Conservation (phyloP, 2,329 filamentous ascomycete species). For the Colletotrichum godetiae region DNA sequence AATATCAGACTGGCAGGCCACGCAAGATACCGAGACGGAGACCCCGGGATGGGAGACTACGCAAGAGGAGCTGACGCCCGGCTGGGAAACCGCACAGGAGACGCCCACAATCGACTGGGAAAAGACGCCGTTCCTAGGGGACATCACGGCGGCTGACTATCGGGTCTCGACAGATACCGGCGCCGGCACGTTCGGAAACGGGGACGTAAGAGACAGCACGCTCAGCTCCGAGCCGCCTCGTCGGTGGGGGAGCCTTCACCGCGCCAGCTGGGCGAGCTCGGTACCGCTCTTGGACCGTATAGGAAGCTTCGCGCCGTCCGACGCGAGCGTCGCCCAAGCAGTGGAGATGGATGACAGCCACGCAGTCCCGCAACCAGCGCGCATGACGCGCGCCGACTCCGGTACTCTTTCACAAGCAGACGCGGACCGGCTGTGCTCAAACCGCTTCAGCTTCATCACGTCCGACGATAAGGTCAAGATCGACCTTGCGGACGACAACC, state of each 20-base stretch:
- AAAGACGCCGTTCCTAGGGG: background rate
- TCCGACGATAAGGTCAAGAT: background rate
- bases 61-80: constrained; percentile 18
- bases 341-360: background rate
- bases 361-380: background rate
- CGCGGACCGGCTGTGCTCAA: constrained; percentile 25
- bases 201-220: constrained; percentile 25
- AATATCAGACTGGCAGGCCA: constrained; percentile 31
- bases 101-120: constrained; percentile 20
- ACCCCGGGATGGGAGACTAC: constrained; percentile 27
- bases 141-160: background rate
- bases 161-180: background rate
- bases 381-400: constrained; percentile 29
- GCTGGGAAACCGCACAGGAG: constrained; percentile 25
- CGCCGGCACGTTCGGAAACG: background rate
- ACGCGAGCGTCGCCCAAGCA: constrained; percentile 2
- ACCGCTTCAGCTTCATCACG: constrained; percentile 15
- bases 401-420: constrained; percentile 33
- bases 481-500: background rate
- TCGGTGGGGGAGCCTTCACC: constrained; percentile 32
- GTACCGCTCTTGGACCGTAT: constrained; percentile 35
- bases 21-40: constrained; percentile 13
- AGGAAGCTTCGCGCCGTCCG: constrained; percentile 35
- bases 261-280: constrained; percentile 36
- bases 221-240: constrained; percentile 29